Base-by-base conservation (phyloP, 1,139 yeast genomes). In the Candida gigantensis region DNA sequence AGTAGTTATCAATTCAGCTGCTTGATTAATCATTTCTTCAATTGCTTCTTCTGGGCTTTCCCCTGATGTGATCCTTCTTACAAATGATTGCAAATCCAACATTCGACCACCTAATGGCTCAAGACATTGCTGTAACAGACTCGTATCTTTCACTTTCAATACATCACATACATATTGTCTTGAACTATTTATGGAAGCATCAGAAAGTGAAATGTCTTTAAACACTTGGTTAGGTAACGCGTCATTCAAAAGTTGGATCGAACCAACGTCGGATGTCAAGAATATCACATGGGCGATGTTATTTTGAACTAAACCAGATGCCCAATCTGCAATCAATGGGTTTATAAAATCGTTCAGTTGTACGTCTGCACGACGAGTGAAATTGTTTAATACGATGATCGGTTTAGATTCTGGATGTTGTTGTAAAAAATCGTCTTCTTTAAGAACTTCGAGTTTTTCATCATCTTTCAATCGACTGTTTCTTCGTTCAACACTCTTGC, bases 81-180 rank as follows among this genome's bases (percentile, higher is more conserved):
- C 84, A 61, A 88, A 88, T 13, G 95, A 83, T 59, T 92, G 97
- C 39, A 92, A 70, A 56, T 92, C 98, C 37, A 90, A 72, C 90
- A 92, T 85, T 46, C 98, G 78, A 28, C 98, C 98, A 9, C 98
- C 98, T 20, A 92, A 62, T 6, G 96, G 95, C 17, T 65, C 77
- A 34, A 90, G 63, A 25, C 84, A 77, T 2, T 63, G 57, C 24
- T 81, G 84, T 26, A 86, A 63, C 6, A 65, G 62, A 2, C 50
- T 42, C 25, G 42, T 41, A 35, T 52, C 52, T 11, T 50, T 51
- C 36, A 53, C 49, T 28, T 66, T 66, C 33, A 86, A 61, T 43
- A 85, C 92, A 35, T 74, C 74, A 44, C 75, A 51, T 12, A 90
- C 89, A 58, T 82, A 92, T 31, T 77, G 74, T 47, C 74, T 75